Base-by-base conservation (phyloP, 345 rosid species). In the Isatis tinctoria region DNA sequence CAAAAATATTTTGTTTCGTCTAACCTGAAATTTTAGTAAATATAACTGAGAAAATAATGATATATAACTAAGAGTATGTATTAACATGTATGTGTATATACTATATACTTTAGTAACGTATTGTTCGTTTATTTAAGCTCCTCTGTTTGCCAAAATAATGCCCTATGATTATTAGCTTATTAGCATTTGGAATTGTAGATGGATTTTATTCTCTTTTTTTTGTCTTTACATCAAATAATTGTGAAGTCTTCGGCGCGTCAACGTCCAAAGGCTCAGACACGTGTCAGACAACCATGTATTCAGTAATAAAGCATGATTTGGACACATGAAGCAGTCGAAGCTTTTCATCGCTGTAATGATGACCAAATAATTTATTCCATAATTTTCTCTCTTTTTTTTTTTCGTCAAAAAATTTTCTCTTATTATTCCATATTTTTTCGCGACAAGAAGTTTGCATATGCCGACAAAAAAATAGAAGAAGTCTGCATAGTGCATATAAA, bases 281-380 rank as follows among this genome's bases (percentile, higher is more conserved):
- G 72, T 77, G 76, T 43, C 75, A 56, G 67, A n/a, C 2, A 57
- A 24, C 47, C 72, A 58, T 70, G 76, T 71, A 72, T 56, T 56
- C 40, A 43, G 45, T 47, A 57, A 36, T 56, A 44, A 64, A 64
- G 44, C 57, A 36, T 6, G 14, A 26, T 71, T 10, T 11, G 8
- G 53, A 65, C 67, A 65, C 76, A 73, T 71, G 39, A 18, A 39
- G 11, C 11, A 28, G 59, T 60, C 43, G 13, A 12, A 5, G 41
- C 58, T 12, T 52, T 18, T 53, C 69, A 76, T 52, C 27, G 71
- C 75, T 69, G 71, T 77, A 70, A 77, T 77, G 80, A 77, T 77
- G 73, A 71, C 63, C 73, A 71, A 77, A 77, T 77, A 71, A 77
- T 77, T 77, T 45, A 5, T 24, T 49, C 54, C 54, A 9, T 18